phyloP scores from a whole-genome alignment of 306 rosid species.

The Fragaria iinumae region DNA sequence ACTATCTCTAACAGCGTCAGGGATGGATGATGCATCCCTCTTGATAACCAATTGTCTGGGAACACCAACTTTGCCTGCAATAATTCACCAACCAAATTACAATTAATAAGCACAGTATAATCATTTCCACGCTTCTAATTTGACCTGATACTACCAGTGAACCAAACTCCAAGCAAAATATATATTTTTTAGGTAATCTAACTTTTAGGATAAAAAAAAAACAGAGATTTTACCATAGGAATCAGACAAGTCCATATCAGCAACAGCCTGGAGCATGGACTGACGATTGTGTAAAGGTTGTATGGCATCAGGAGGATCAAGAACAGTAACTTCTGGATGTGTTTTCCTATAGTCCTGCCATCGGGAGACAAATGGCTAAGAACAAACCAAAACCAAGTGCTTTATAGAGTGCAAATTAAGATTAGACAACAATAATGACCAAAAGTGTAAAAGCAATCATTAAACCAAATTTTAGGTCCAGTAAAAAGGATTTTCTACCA shows the following conservation, averaged over 20 bases:
- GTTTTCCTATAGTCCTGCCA: slow-evolving; percentile 73
- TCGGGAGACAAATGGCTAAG: slow-evolving; percentile 16
- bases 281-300: slow-evolving; percentile 78
- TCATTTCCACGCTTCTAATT: neutral
- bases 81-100: neutral
- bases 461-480: neutral
- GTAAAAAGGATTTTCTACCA: neutral
- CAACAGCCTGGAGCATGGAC: slow-evolving; percentile 94
- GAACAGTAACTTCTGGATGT: slow-evolving; percentile 87
- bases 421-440: neutral
- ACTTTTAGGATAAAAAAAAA: neutral
- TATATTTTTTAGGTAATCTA: neutral
- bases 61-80: slow-evolving; percentile 71
- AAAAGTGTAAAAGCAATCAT: neutral
- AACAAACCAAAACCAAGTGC: slow-evolving; percentile 7
- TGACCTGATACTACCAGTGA: neutral
- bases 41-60: slow-evolving; percentile 83
- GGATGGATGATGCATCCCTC: slow-evolving; percentile 78
- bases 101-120: slow-evolving; percentile 17
- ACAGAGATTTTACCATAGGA: slow-evolving; percentile 52
- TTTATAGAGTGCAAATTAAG: neutral
- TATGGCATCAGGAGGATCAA: slow-evolving; percentile 97
- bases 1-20: slow-evolving; percentile 60
- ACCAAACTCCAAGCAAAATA: slow-evolving; percentile 23
- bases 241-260: slow-evolving; percentile 74